phyloP scores from a whole-genome alignment of 2,329 filamentous ascomycete genomes.

The Pezicula carpinea region DNA sequence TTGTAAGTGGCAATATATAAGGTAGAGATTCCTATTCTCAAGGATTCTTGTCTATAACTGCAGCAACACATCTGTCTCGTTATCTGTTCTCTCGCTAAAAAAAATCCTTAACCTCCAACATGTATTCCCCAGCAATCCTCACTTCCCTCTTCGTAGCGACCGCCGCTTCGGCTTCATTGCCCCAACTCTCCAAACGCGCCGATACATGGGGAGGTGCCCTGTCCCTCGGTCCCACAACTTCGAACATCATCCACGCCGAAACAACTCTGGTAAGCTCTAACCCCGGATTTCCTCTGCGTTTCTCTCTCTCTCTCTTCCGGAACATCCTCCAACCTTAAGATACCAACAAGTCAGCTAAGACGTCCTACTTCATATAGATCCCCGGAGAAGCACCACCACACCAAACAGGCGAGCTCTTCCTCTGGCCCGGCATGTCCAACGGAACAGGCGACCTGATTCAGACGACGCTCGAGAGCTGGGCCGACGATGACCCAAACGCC shows the following conservation, averaged over 20 bases:
- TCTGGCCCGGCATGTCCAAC: constrained; percentile 42
- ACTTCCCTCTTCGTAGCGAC: neutral
- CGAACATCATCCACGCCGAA: constrained; percentile 33
- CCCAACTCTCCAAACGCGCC: neutral
- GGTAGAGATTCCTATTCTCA: too few relatives aligned
- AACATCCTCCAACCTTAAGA: too few relatives aligned
- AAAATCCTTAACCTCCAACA: too few relatives aligned
- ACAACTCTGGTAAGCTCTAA: constrained; percentile 27
- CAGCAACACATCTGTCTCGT: too few relatives aligned
- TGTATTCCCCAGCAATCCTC: neutral
- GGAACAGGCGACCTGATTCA: constrained; percentile 40
- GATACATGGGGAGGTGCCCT: constrained; percentile 35
- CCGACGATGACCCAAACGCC: constrained; percentile 9
- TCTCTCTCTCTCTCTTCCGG: too few relatives aligned
- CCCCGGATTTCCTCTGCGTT: too few relatives aligned
- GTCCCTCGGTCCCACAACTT: constrained; percentile 33
- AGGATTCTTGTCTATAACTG: too few relatives aligned
- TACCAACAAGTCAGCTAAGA: too few relatives aligned
- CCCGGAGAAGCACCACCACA: constrained; percentile 33
- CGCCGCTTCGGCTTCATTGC: neutral
- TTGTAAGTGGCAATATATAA: too few relatives aligned
- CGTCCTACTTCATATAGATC: constrained; percentile 18
- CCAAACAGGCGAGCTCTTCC: constrained; percentile 34
- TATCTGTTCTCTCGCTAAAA: too few relatives aligned
- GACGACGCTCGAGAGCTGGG: constrained; percentile 37